phyloP scores from a whole-genome alignment of 1,284 basidiomycete genomes.

The Cutaneotrichosporon sp. region DNA sequence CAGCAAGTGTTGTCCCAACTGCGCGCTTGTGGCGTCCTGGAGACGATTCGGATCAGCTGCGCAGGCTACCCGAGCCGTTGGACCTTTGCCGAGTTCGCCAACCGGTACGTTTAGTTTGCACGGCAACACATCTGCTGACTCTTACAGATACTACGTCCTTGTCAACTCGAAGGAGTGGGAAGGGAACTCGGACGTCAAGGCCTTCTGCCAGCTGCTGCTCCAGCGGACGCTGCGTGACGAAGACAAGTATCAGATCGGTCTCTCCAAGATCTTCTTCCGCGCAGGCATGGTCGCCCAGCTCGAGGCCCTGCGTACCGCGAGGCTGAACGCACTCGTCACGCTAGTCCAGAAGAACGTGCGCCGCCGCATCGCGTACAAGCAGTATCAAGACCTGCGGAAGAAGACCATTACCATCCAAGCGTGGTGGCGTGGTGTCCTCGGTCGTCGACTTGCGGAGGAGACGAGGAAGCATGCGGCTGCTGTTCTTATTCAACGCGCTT shows the following conservation, averaged over 20 bases:
- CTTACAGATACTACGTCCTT: slow-evolving; percentile 85
- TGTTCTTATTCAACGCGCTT: slow-evolving; percentile 70
- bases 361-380: slow-evolving; percentile 77
- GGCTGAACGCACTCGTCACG: slow-evolving; percentile 87
- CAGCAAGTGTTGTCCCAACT: slow-evolving; percentile 95
- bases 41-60: slow-evolving; percentile 98
- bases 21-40: slow-evolving; percentile 96
- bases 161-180: slow-evolving; percentile 82
- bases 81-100: slow-evolving; percentile 99
- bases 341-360: slow-evolving; percentile 97
- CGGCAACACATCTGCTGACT: not conserved
- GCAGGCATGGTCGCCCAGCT: slow-evolving; percentile 98
- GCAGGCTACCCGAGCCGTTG: slow-evolving; percentile 99
- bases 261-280: slow-evolving; percentile 99
- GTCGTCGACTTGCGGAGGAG: slow-evolving; percentile 68
- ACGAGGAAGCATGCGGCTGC: slow-evolving; percentile 76
- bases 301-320: slow-evolving; percentile 83
- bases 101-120: slow-evolving; percentile 66
- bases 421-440: slow-evolving; percentile 87
- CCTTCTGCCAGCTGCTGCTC: slow-evolving; percentile 83
- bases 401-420: slow-evolving; percentile 86
- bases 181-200: slow-evolving; percentile 68
- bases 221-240: slow-evolving; percentile 83
- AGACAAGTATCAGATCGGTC: slow-evolving; percentile 95
- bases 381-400: slow-evolving; percentile 70